Base-by-base conservation (phyloP, 805 yeast genomes). In the Candida ipomoeae region DNA sequence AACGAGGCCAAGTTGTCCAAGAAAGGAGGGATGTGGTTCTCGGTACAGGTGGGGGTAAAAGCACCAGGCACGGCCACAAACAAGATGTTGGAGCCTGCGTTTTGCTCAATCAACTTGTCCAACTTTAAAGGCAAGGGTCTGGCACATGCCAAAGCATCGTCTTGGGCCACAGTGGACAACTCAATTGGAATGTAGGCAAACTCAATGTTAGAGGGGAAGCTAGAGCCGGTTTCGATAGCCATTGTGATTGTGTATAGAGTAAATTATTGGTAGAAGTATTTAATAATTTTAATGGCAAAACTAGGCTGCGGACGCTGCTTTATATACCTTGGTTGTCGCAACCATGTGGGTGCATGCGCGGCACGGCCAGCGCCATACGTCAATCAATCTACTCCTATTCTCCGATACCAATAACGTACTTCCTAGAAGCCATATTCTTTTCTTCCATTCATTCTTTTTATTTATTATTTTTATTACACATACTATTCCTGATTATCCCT, bases 21-120 rank as follows among this genome's bases (percentile, higher is more conserved):
- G 55, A 59, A 65, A 17, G 69, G 72, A 5, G 78, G 78, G 43
- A 73, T 64, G 60, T 73, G 78, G 56, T 67, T 63, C 55, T 70
- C 77, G 21, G 77, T 72, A 53, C 78, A 73, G 2, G 74, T 64
- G n/a, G 77, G 76, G 7, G 77, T 70, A 60, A 71, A 72, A 1
- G 75, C 74, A 26, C 74, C 76, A 6, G 78, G 78, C 29, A 72
- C 75, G 10, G 75, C 59, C 18, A 73, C 73, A 43, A 72, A 55
- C 44, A 71, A 58, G 5, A 69, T 59, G 40, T 63, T 65, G 21
- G 64, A 60, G 31, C 60, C 58, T 1, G 52, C 54, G 34, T 62
- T 54, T 44, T 67, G 57, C 41, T 53, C 61, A 23, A 71, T 31
- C 47, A 71, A 54, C 29, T 63, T 62, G 59, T 71, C 75, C 47